Conservation (phyloP, 257 asterid genomes). For the Solanum chmielewskii region DNA sequence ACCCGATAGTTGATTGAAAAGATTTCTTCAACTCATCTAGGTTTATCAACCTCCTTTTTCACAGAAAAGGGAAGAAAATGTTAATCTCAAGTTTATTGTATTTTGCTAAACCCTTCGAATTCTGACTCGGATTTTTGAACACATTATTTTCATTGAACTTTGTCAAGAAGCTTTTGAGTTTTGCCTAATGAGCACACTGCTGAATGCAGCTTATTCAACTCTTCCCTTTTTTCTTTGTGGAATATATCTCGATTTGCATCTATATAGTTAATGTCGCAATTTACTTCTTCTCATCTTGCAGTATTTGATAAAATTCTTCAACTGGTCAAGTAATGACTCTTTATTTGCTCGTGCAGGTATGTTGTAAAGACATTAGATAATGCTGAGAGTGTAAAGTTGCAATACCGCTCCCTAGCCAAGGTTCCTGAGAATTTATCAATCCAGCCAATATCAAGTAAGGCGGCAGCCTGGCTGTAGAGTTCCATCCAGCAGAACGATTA, state of each 20-base stretch:
- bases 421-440: constrained; percentile 38
- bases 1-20: background rate
- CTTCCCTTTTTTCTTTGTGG: background rate
- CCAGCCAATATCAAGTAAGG: constrained; percentile 37
- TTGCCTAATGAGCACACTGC: background rate
- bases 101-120: background rate
- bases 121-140: background rate
- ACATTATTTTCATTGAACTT: background rate
- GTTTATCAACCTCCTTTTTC: background rate
- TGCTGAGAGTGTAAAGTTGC: constrained; percentile 97
- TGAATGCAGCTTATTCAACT: background rate
- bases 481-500: background rate
- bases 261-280: background rate
- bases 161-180: background rate
- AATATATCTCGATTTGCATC: background rate
- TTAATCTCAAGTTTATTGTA: background rate
- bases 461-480: constrained; percentile 54
- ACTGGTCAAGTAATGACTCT: background rate
- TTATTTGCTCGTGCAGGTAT: constrained; percentile 39
- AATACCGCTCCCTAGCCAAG: constrained; percentile 82
- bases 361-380: constrained; percentile 96
- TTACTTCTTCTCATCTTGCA: background rate
- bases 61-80: background rate
- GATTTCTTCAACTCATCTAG: background rate
- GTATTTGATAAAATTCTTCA: background rate